A percentile compares a stretch with the other conserved stretches of the same genome.
Conservation (phyloP, 2,329 filamentous ascomycete species). For the Xylaria sp. region DNA sequence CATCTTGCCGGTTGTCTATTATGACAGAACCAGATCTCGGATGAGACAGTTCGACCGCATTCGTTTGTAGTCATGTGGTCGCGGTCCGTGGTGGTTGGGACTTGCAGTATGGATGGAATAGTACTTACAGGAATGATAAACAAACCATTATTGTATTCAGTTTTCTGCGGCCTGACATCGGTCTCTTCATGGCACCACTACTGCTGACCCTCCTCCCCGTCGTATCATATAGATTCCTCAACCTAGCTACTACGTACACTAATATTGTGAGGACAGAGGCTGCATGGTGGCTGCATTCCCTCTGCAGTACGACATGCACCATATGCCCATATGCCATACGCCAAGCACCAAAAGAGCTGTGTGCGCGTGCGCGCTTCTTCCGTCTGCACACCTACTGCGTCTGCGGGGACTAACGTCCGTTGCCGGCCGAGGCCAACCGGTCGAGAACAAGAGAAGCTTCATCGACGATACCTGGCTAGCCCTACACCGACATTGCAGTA, state of each 20-base stretch:
- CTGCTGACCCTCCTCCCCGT: constrained; percentile 6
- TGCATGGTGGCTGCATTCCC: constrained; percentile 30
- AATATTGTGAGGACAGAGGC: constrained; percentile 1
- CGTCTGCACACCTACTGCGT: constrained; percentile 4
- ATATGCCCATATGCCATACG: constrained; percentile 23
- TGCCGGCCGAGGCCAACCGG: constrained; percentile 31
- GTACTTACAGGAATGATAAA: constrained; percentile 1
- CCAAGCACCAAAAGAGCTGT: constrained; percentile 22
- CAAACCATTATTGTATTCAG: neutral
- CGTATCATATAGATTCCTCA: constrained; percentile 7
- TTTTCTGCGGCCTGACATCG: neutral
- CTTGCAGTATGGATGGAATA: constrained; percentile 4
- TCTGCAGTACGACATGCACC: constrained; percentile 25
- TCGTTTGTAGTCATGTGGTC: constrained; percentile 35
- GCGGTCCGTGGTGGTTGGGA: neutral
- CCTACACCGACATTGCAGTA: constrained; percentile 40
- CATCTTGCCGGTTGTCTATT: constrained; percentile 14
- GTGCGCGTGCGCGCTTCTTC: neutral
- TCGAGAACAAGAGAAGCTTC: constrained; percentile 12
- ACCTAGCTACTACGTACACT: constrained; percentile 5
- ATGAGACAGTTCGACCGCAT: constrained; percentile 37
- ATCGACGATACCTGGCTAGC: constrained; percentile 17
- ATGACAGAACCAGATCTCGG: constrained; percentile 15
- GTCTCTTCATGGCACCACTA: constrained; percentile 10
- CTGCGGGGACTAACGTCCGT: constrained; percentile 33